Evolutionary conservation across 2,329 filamentous ascomycete genomes (phyloP).

Genomic region (Colletotrichum sp.): DNA sequence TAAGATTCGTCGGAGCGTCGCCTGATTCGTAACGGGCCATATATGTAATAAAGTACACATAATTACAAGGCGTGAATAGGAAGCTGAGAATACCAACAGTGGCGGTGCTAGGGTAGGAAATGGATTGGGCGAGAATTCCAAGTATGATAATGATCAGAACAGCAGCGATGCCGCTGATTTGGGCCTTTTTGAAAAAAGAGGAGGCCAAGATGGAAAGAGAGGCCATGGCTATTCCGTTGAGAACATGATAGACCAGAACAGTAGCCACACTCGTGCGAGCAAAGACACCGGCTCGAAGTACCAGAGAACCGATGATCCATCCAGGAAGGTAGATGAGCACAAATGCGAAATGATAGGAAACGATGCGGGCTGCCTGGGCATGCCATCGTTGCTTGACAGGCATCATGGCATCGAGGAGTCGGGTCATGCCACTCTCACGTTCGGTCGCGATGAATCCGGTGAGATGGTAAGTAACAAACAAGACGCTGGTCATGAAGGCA

Average conservation of each 20-base stretch:
- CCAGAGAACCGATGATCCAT: constrained; percentile 78
- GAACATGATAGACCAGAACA: constrained; percentile 75
- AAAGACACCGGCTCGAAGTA: constrained; percentile 70
- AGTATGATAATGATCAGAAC: constrained; percentile 76
- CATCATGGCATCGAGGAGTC: constrained; percentile 91
- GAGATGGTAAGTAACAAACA: constrained; percentile 85
- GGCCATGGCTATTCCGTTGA: constrained; percentile 77
- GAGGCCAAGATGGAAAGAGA: constrained; percentile 84
- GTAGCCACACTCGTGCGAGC: constrained; percentile 66
- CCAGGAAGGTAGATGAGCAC: constrained; percentile 80
- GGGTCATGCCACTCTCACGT: constrained; percentile 85
- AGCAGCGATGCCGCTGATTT: constrained; percentile 83
- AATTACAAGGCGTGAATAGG: constrained; percentile 87
- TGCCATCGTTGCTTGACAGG: constrained; percentile 76
- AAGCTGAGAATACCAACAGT: constrained; percentile 74
- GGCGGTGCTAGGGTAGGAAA: constrained; percentile 65
- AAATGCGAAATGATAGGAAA: constrained; percentile 82
- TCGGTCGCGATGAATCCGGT: constrained; percentile 87
- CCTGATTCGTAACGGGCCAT: constrained; percentile 78
- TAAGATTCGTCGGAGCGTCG: constrained; percentile 64
- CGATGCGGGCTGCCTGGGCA: constrained; percentile 76
- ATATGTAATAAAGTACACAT: constrained; percentile 78
- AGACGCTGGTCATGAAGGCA: constrained; percentile 78
- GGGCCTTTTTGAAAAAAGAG: constrained; percentile 84
- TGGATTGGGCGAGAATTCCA: constrained; percentile 81